These are phyloP conservation scores for Puccinia horiana DNA, from an alignment of 1,284 basidiomycete species.

Conservation along the genomic window DNA sequence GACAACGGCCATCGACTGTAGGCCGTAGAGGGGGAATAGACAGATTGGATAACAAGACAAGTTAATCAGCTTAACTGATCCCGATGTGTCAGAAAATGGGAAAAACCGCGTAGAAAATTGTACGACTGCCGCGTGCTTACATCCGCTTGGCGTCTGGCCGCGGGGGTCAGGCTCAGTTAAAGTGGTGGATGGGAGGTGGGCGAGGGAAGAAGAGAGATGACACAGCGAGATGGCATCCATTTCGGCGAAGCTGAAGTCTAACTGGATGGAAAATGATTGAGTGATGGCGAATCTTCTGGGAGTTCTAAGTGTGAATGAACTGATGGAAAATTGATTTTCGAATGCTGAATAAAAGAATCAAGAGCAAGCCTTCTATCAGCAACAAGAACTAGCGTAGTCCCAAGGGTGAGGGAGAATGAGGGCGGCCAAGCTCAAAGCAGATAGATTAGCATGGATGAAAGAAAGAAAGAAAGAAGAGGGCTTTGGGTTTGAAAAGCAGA, in stretches of 20 bases:
- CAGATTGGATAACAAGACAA: not conserved
- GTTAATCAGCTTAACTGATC: not conserved
- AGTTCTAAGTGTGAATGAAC: not conserved
- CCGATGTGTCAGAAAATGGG: not conserved
- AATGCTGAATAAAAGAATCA: not conserved
- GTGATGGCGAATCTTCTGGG: not conserved
- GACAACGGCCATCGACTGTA: conserved; percentile 2
- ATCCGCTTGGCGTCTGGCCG: conserved; percentile 7
- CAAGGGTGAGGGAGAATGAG: conserved; percentile 4
- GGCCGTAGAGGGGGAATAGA: not conserved
- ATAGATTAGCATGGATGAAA: not conserved
- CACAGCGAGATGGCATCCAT: conserved; percentile 19
- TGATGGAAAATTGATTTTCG: conserved; percentile 6
- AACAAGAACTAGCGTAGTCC: not conserved
- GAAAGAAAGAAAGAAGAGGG: not conserved
- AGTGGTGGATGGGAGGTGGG: conserved; percentile 1
- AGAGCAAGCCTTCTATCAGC: not conserved
- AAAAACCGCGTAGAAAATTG: not conserved
- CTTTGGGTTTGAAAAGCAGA: too few species aligned
- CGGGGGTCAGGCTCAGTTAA: conserved; percentile 5
- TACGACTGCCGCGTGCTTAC: conserved; percentile 4
- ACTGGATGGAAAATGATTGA: not conserved
- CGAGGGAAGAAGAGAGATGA: conserved; percentile 11
- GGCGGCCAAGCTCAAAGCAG: not conserved
- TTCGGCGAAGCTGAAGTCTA: not conserved